Evolutionary conservation across 306 rosid genomes (phyloP), one percentile per base, ranked within the genome.

Genomic region (Cicer cuneatum): DNA sequence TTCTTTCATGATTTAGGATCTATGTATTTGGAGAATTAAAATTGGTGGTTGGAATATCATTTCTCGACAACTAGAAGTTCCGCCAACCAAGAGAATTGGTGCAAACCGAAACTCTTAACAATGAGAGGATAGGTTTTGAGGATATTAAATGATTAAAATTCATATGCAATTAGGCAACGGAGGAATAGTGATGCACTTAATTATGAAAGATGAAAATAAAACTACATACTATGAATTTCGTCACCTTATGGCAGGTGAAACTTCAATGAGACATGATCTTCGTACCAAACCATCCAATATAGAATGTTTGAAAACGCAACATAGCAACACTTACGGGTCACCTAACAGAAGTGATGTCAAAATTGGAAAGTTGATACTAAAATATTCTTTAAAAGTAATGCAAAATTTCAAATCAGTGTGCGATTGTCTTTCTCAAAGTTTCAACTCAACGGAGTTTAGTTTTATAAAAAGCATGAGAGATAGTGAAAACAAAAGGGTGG

Each of bases 331-430:
- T 75, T 29, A 80, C 86, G 33, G 66, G 43, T 74, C 74, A 74
- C 83, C 89, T 51, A 74, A 80, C 65, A 4, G 15, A 45, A 45
- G 71, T 52, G 64, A 60, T 48, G 82, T 79, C 86, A 71, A 71
- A 76, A 51, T 84, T 42, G 35, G 69, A 54, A 48, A 71, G 53
- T 82, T 66, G 76, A 74, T 24, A 24, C 29, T 74, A 51, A n/a
- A n/a, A 67, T 74, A 68, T 61, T 74, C 39, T 75, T 69, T 42
- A 75, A 12, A 6, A 59, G 65, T 29, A 33, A 21, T 53, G 77
- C 74, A 69, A 69, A 21, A 37, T 80, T 74, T 69, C 80, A 80
- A 69, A 61, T 58, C 59, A 46, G 5, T 11, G 53, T 57, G 42
- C 66, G 54, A 59, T 66, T 58, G 71, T 58, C 81, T 59, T 58